Evolutionary conservation across 495 filamentous ascomycete species (phyloP).

Genomic region (Evansstolkia leycettana): DNA sequence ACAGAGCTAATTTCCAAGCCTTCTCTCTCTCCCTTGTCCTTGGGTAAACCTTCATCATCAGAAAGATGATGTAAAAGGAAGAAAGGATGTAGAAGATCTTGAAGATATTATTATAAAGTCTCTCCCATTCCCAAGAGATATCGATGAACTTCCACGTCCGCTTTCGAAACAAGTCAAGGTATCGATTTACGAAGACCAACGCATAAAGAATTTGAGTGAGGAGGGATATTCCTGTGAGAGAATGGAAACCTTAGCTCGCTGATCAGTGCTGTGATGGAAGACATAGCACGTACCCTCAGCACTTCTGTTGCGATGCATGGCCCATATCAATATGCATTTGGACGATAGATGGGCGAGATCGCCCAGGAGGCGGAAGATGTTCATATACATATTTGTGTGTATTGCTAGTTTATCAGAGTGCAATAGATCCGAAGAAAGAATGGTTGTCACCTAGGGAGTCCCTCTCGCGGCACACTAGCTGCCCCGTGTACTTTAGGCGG

Average conservation of each 20-base stretch:
- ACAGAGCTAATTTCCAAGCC: slow-evolving; percentile 75
- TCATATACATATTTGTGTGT: too few species aligned
- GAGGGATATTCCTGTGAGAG: slow-evolving; percentile 64
- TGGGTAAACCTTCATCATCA: slow-evolving; percentile 80
- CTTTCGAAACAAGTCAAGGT: slow-evolving; percentile 63
- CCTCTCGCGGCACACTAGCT: too few species aligned
- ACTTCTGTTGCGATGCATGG: slow-evolving; percentile 78
- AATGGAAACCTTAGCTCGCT: too few species aligned
- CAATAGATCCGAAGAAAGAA: too few species aligned
- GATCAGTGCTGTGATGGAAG: too few species aligned
- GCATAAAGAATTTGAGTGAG: slow-evolving; percentile 86
- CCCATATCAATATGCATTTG: slow-evolving; percentile 80
- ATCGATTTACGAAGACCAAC: slow-evolving; percentile 74
- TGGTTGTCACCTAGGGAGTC: too few species aligned
- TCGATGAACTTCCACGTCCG: slow-evolving; percentile 16
- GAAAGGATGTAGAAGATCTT: slow-evolving; percentile 82
- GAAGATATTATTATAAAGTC: slow-evolving; percentile 43
- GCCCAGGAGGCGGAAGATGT: slow-evolving; percentile 68
- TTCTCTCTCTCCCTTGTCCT: slow-evolving; percentile 81
- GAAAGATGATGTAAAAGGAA: slow-evolving; percentile 72
- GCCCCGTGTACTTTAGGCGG: neutral
- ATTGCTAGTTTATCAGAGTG: neutral
- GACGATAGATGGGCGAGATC: slow-evolving; percentile 76
- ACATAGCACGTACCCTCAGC: slow-evolving; percentile 56
- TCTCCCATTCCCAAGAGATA: too few species aligned